Percentiles rank a stretch among this genome's conserved stretches.
Evolutionary conservation across 2,329 filamentous ascomycete genomes (phyloP).

Genomic region (Colletotrichum sp.): DNA sequence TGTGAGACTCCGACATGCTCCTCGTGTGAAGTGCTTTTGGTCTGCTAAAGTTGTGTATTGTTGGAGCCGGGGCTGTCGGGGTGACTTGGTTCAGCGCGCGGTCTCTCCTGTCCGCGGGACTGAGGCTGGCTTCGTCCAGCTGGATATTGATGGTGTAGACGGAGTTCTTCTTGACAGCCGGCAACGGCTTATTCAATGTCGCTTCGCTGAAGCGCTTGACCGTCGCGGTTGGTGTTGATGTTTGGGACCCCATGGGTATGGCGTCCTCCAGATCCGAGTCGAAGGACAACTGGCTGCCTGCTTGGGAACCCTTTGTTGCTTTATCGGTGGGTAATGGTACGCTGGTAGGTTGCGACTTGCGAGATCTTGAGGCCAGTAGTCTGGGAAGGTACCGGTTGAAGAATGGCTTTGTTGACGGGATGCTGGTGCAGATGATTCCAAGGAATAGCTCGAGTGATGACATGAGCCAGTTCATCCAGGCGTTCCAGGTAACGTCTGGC

Average conservation of each 20-base stretch:
- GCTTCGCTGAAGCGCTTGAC: not conserved
- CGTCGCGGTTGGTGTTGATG: not conserved
- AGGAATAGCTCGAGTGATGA: conserved; percentile 45
- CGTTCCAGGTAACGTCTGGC: conserved; percentile 39
- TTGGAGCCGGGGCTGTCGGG: not conserved
- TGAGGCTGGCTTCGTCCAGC: conserved; percentile 11
- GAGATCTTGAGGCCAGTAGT: conserved; percentile 22
- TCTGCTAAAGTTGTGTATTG: conserved; percentile 3
- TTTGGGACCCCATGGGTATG: not conserved
- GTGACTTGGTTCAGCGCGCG: not conserved
- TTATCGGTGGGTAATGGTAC: not conserved
- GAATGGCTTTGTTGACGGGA: conserved; percentile 49
- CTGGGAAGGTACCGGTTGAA: conserved; percentile 40
- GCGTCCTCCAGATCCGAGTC: not conserved
- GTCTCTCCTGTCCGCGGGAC: conserved; percentile 6
- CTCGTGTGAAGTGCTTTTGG: not conserved
- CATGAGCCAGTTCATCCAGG: conserved; percentile 37
- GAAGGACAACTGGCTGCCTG: not conserved
- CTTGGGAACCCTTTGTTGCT: not conserved
- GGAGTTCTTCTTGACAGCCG: conserved; percentile 17
- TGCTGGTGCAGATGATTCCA: conserved; percentile 49
- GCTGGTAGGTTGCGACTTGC: not conserved
- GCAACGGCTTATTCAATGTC: conserved; percentile 32
- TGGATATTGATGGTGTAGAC: conserved; percentile 20
- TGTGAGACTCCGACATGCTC: not conserved